phyloP scores from a whole-genome alignment of 495 filamentous ascomycete species.

The Penicillium ochrochloron region DNA sequence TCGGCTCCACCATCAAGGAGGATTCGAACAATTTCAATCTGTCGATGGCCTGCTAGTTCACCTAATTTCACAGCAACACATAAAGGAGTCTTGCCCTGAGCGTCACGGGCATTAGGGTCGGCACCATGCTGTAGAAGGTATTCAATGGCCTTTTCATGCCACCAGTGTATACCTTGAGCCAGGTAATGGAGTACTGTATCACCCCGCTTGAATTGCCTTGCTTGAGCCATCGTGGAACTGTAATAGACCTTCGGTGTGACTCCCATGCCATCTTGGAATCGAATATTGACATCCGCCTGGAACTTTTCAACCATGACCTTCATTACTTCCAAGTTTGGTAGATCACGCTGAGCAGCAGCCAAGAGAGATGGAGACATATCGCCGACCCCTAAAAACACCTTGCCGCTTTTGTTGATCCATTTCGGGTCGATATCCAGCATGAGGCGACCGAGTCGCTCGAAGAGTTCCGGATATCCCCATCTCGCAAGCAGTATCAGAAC shows the following conservation, averaged over 20 bases:
- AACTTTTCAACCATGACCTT: conserved; percentile 46
- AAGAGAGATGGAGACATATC: conserved; percentile 33
- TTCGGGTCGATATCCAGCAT: neutral
- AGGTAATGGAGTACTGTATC: conserved; percentile 44
- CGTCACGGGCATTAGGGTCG: conserved; percentile 40
- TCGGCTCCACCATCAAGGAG: conserved; percentile 45
- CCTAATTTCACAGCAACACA: conserved; percentile 35
- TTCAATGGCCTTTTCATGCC: conserved; percentile 48
- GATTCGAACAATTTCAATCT: conserved; percentile 29
- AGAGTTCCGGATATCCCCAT: conserved; percentile 29
- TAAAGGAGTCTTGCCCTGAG: conserved; percentile 44
- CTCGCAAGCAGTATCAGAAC: conserved; percentile 21
- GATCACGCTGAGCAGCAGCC: conserved; percentile 30
- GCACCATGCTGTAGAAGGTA: conserved; percentile 50
- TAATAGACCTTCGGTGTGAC: conserved; percentile 19
- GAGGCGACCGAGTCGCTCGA: conserved; percentile 22
- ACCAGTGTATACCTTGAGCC: conserved; percentile 45
- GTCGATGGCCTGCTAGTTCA: conserved; percentile 17
- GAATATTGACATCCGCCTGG: conserved; percentile 40
- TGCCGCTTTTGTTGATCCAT: conserved; percentile 25
- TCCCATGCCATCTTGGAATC: conserved; percentile 13
- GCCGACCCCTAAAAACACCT: neutral
- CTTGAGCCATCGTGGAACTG: conserved; percentile 15
- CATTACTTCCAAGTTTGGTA: conserved; percentile 49
- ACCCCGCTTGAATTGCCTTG: conserved; percentile 21